These are phyloP conservation scores for Mucor circinelloides DNA, from an alignment of 371 early-diverging fungal species.

Conservation along the genomic window DNA sequence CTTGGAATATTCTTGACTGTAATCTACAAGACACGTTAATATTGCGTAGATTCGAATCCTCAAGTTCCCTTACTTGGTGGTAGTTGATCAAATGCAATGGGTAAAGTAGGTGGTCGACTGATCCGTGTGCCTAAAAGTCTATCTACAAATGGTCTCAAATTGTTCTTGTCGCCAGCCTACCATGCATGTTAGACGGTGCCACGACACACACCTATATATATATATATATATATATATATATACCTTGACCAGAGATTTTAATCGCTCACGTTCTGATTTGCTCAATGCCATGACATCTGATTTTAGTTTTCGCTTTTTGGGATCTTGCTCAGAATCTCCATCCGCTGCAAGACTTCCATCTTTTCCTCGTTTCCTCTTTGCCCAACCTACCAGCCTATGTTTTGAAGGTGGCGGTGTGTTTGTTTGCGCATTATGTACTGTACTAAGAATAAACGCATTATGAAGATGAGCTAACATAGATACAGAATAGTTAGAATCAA, in stretches of 20 bases:
- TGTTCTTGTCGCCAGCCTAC: conserved; percentile 39
- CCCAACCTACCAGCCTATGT: conserved; percentile 65
- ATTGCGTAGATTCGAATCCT: background rate
- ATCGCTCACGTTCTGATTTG: conserved; percentile 70
- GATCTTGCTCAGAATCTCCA: conserved; percentile 50
- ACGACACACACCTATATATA: background rate
- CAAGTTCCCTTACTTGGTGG: conserved; percentile 42
- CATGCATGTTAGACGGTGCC: conserved; percentile 1
- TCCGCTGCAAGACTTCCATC: conserved; percentile 47
- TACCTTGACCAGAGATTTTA: conserved; percentile 64
- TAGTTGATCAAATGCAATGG: conserved; percentile 49
- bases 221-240: no score
- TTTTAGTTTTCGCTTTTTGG: conserved; percentile 65
- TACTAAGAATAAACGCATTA: conserved; percentile 80
- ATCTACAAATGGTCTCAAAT: conserved; percentile 42
- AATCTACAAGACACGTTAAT: conserved; percentile 25
- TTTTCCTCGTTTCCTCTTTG: conserved; percentile 64
- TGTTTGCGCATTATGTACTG: conserved; percentile 76
- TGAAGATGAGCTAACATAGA: conserved; percentile 63
- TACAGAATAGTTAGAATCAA: background rate
- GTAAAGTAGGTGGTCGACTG: conserved; percentile 51
- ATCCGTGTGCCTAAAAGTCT: conserved; percentile 43
- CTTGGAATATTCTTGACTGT: conserved; percentile 67
- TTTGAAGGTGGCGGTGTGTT: conserved; percentile 72
- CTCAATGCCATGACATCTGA: conserved; percentile 73